Conservation (phyloP, 2,329 filamentous ascomycete species). For the Ceratocystis variospora region DNA sequence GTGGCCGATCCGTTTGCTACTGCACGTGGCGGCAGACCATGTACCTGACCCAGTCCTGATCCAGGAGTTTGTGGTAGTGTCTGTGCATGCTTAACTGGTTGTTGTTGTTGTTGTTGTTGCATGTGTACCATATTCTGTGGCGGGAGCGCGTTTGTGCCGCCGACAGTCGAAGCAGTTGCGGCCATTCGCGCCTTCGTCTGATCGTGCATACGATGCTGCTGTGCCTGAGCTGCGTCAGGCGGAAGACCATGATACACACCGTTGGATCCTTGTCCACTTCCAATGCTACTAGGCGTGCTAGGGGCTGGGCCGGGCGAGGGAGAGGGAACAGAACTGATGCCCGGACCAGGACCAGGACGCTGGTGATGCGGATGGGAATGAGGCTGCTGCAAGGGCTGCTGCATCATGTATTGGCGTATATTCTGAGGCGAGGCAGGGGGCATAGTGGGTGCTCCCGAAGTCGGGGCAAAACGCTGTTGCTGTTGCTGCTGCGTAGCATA, state of each 20-base stretch:
- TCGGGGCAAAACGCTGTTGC: slow-evolving; percentile 11
- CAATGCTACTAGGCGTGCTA: slow-evolving; percentile 11
- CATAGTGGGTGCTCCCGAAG: slow-evolving; percentile 16
- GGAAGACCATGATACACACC: slow-evolving; percentile 11
- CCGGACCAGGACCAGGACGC: not conserved
- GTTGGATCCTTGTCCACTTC: slow-evolving; percentile 4
- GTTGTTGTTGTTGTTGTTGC: not conserved
- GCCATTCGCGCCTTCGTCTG: slow-evolving; percentile 37
- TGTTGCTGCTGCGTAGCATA: slow-evolving; percentile 9
- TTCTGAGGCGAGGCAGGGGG: slow-evolving; percentile 15
- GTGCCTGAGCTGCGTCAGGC: slow-evolving; percentile 26
- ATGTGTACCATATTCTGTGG: slow-evolving; percentile 1
- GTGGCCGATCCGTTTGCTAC: slow-evolving; percentile 21
- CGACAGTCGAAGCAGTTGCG: not conserved
- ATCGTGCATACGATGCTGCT: slow-evolving; percentile 38
- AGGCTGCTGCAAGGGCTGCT: slow-evolving; percentile 13
- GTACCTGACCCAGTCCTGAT: not conserved
- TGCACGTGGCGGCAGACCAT: slow-evolving; percentile 17
- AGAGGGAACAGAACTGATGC: slow-evolving; percentile 13
- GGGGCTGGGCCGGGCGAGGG: slow-evolving; percentile 17
- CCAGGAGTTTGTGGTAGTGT: not conserved
- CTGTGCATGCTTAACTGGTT: not conserved
- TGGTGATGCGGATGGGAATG: slow-evolving; percentile 11
- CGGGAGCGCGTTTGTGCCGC: slow-evolving; percentile 22
- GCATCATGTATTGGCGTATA: slow-evolving; percentile 17